A percentile compares a stretch with the other conserved stretches of the same genome.
phyloP scores from a whole-genome alignment of 2,329 filamentous ascomycete species.

The Apiospora phragmitis region DNA sequence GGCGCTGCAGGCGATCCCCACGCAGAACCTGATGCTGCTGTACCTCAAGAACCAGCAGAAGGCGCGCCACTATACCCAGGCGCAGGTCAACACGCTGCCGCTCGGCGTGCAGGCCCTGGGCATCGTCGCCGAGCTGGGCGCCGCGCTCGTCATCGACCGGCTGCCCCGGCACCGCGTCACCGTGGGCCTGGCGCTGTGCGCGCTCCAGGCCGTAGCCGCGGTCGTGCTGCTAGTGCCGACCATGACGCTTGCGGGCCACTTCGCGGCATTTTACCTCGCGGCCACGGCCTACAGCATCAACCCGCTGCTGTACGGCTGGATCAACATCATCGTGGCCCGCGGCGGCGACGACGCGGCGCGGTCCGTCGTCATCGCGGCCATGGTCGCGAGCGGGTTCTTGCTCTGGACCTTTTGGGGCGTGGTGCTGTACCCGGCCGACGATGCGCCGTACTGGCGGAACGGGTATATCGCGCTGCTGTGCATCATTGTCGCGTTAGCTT shows the following conservation, averaged over 20 bases:
- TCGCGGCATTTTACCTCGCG: constrained; percentile 5
- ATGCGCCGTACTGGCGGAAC: constrained; percentile 7
- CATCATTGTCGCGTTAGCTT: neutral
- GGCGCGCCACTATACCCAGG: neutral
- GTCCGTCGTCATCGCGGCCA: neutral
- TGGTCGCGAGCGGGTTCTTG: neutral
- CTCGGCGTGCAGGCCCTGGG: constrained; percentile 1
- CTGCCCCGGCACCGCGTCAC: neutral
- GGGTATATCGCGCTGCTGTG: constrained; percentile 3
- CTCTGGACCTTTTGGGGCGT: constrained; percentile 10
- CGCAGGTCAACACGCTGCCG: neutral
- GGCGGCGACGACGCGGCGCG: constrained; percentile 7
- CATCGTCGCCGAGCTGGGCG: constrained; percentile 9
- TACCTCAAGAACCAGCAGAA: constrained; percentile 5
- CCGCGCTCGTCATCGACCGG: neutral
- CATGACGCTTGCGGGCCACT: neutral
- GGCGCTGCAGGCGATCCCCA: constrained; percentile 2
- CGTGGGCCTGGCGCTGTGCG: neutral
- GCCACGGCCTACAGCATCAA: constrained; percentile 7
- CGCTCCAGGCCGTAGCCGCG: neutral
- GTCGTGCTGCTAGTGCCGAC: neutral
- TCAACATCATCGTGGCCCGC: constrained; percentile 6
- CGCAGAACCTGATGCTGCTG: neutral
- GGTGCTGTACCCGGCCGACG: neutral
- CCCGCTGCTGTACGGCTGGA: constrained; percentile 7